Evolutionary conservation across 768 basidiomycete species (phyloP), one percentile per base, ranked within the genome.

Genomic region (Erythrobasidium yunnanense): DNA sequence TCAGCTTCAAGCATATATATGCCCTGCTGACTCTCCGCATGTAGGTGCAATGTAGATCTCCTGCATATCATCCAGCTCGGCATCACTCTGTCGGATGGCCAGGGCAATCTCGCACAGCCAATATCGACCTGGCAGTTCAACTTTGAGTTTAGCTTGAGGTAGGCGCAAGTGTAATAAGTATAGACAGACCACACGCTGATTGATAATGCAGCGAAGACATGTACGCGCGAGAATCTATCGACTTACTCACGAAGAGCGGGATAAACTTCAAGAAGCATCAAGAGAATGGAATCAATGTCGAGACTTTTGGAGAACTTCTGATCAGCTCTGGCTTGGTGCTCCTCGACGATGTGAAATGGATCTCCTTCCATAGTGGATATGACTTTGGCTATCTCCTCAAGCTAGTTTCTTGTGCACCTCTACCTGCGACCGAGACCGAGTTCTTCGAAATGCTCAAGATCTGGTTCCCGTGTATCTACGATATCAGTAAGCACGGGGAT

Each of bases 321-420:
- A 95, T 97, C 71, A 96, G 93, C 20, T 91, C 88, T 11, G 95
- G 95, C 0, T 78, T 99, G 75, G 95, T 99, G 17, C 77, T 97
- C 70, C 79, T 85, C 34, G 83, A 85, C 33, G 89, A 95, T 50
- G 87, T 88, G 32, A 90, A 83, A 77, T 99, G 93, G 93, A 87
- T 97, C 75, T 92, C 90, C 8, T 99, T 96, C 75, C 95, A 96
- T 75, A 91, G 93, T 76, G 95, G 93, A 53, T 97, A 97, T 77
- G 95, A 99, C 77, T 97, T 99, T 78, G 95, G 95, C 34, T 99
- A 97, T 76, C 87, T 99, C 71, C 84, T 99, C 77, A 95, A 93
- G 76, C 82, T 97, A 45, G 81, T 99, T 38, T 80, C 79, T 4
- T 88, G 23, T 68, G 80, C 85, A 72, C 87, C 90, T 49, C 78